A percentile compares a stretch with the other conserved stretches of the same genome.
Conservation (phyloP, 129 eudicot species). For the Mikania micrantha region DNA sequence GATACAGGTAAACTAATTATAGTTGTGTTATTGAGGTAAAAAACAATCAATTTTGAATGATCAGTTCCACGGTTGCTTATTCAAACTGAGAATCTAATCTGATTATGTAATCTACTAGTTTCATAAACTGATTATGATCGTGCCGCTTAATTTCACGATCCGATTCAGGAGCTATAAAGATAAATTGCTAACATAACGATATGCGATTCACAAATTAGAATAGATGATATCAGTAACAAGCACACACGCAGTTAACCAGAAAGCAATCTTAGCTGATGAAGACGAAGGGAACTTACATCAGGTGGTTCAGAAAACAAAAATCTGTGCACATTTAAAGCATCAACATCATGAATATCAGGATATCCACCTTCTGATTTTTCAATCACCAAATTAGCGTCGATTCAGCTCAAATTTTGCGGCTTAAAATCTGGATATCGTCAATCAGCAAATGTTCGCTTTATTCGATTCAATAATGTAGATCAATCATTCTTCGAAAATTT, state of each 20-base stretch:
- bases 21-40: too few relatives aligned
- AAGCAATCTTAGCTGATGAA: background rate
- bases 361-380: background rate
- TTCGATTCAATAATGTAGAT: background rate
- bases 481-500: background rate
- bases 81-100: background rate
- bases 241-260: background rate
- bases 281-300: constrained; percentile 2
- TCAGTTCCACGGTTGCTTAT: background rate
- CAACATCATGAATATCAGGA: background rate
- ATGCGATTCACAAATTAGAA: background rate
- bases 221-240: background rate
- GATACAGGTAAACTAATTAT: background rate
- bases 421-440: background rate
- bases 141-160: background rate
- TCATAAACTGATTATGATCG: background rate
- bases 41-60: background rate
- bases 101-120: background rate
- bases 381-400: background rate
- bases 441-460: background rate
- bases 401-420: background rate
- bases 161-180: background rate
- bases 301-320: background rate
- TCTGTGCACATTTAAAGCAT: background rate
- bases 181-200: background rate